A percentile compares a stretch with the other conserved stretches of the same genome.
Evolutionary conservation across 106 monocot genomes (phyloP).

Genomic region (Iris macrosiphon): DNA sequence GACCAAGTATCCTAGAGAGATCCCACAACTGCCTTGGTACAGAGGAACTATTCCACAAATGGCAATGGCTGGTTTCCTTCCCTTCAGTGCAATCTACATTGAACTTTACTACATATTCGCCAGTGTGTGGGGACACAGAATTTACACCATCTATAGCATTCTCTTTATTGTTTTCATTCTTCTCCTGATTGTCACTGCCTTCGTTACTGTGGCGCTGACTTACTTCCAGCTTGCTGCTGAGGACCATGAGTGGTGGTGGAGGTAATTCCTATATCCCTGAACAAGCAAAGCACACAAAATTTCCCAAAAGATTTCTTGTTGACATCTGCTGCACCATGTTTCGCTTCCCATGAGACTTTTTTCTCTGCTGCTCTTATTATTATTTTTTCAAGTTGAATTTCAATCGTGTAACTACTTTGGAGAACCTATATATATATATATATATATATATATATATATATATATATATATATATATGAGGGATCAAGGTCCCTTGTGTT

Average conservation of each 20-base stretch:
- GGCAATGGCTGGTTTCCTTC: constrained; percentile 79
- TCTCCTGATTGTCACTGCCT: constrained; percentile 72
- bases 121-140: constrained; percentile 76
- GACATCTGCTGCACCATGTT: too few relatives aligned
- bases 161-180: constrained; percentile 74
- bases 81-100: constrained; percentile 76
- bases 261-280: too few relatives aligned
- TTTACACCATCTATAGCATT: constrained; percentile 75
- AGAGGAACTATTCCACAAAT: constrained; percentile 54
- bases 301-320: too few relatives aligned
- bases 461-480: too few relatives aligned
- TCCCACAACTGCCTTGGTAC: constrained; percentile 66
- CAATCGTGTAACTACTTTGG: too few relatives aligned
- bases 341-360: too few relatives aligned
- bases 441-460: too few relatives aligned
- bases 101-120: constrained; percentile 87
- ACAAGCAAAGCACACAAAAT: too few relatives aligned
- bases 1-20: constrained; percentile 68
- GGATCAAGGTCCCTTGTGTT: too few relatives aligned
- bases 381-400: too few relatives aligned
- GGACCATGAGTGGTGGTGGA: constrained; percentile 33
- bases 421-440: too few relatives aligned
- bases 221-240: constrained; percentile 72
- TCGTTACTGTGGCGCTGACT: constrained; percentile 71
- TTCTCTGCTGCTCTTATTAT: too few relatives aligned